Evolutionary conservation across 371 early-diverging fungal genomes (phyloP).

Genomic region (Mucor saturninus): DNA sequence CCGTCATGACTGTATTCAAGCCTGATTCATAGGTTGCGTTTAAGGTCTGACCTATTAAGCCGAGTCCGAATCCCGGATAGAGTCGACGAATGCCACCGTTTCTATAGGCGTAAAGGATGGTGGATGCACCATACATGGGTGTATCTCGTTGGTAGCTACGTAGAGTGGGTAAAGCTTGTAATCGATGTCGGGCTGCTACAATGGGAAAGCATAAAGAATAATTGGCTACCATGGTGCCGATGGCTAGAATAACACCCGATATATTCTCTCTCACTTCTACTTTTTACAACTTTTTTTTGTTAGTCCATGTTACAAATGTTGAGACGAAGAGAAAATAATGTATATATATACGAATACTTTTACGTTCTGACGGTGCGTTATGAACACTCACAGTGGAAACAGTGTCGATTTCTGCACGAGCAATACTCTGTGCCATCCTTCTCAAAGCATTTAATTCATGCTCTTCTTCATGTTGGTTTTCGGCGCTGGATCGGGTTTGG

Average conservation of each 20-base stretch:
- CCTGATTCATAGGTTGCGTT: conserved; percentile 59
- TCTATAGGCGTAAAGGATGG: conserved; percentile 36
- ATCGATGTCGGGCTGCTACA: conserved; percentile 60
- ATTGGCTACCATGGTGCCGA: conserved; percentile 62
- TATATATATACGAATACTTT: conserved; percentile 27
- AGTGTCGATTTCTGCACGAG: conserved; percentile 36
- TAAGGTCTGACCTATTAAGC: conserved; percentile 59
- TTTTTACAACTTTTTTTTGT: neutral
- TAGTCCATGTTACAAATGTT: too few relatives aligned
- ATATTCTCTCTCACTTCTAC: conserved; percentile 57
- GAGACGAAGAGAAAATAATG: too few relatives aligned
- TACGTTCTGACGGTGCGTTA: conserved; percentile 35
- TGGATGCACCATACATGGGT: conserved; percentile 44
- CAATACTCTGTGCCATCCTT: conserved; percentile 27
- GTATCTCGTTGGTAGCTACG: conserved; percentile 38
- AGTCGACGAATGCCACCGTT: conserved; percentile 52
- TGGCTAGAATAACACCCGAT: conserved; percentile 54
- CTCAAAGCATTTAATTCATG: conserved; percentile 22
- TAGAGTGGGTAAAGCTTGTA: conserved; percentile 35
- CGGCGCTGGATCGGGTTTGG: conserved; percentile 23
- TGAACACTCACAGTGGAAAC: conserved; percentile 38
- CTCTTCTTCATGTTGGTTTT: conserved; percentile 32
- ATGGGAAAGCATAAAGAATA: conserved; percentile 63
- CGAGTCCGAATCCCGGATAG: conserved; percentile 63
- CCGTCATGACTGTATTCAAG: conserved; percentile 40